phyloP scores from a whole-genome alignment of 1,284 basidiomycete genomes.

The Peniophora sp. region DNA sequence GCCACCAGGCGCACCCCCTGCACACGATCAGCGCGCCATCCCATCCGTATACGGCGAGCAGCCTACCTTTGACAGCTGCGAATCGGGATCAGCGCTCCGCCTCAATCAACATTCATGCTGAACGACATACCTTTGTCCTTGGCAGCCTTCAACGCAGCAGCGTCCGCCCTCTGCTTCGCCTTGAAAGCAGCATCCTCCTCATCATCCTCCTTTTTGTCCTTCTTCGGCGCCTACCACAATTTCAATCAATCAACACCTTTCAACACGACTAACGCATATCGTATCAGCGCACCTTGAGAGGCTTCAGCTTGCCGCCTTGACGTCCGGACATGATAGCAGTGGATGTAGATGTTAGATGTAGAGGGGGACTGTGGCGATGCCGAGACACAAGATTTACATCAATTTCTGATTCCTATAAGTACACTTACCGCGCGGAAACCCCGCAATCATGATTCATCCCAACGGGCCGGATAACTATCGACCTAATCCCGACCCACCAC shows the following conservation, averaged over 20 bases:
- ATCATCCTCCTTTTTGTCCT: conserved; percentile 62
- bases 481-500: no score
- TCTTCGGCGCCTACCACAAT: conserved; percentile 71
- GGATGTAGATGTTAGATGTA: neutral
- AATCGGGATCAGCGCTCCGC: conserved; percentile 4
- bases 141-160: conserved; percentile 59
- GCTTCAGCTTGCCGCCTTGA: conserved; percentile 78
- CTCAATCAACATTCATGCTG: neutral
- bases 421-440: no score
- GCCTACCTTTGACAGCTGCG: conserved; percentile 58
- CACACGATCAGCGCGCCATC: conserved; percentile 2
- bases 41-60: neutral
- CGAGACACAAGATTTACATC: no score
- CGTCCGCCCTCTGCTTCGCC: conserved; percentile 65
- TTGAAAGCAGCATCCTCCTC: conserved; percentile 69
- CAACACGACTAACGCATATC: neutral
- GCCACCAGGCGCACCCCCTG: conserved; percentile 60
- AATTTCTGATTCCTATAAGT: no score
- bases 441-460: no score
- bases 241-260: neutral
- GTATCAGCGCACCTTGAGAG: conserved; percentile 44
- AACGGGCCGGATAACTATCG: no score
- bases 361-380: no score
- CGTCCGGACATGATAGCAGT: conserved; percentile 50
- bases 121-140: conserved; percentile 52